These are phyloP conservation scores for Mucor sp. DNA, from an alignment of 371 early-diverging fungal genomes.

Conservation along the genomic window DNA sequence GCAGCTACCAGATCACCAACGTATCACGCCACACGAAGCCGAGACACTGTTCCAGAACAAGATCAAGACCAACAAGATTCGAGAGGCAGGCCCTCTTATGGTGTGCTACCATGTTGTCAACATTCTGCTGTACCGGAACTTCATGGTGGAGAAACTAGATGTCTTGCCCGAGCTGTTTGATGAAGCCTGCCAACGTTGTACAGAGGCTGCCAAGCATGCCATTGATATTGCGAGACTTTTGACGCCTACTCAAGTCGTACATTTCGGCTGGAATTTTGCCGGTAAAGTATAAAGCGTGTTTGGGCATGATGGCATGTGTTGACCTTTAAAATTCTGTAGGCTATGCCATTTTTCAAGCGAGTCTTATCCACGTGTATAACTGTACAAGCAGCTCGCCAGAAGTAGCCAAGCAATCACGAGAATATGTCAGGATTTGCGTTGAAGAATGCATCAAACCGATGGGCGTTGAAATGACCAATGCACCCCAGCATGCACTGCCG, in stretches of 20 bases:
- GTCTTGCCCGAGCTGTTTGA: slow-evolving; percentile 22
- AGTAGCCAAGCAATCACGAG: slow-evolving; percentile 17
- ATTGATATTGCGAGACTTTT: slow-evolving; percentile 45
- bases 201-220: slow-evolving; percentile 49
- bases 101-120: slow-evolving; percentile 42
- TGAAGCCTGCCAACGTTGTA: slow-evolving; percentile 37
- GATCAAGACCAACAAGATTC: slow-evolving; percentile 12
- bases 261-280: slow-evolving; percentile 32
- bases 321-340: too few relatives aligned
- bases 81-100: slow-evolving; percentile 49
- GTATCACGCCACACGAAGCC: slow-evolving; percentile 19
- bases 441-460: slow-evolving; percentile 32
- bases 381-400: slow-evolving; percentile 22
- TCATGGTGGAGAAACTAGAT: slow-evolving; percentile 29
- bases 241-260: slow-evolving; percentile 8
- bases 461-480: slow-evolving; percentile 5
- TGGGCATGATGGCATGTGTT: neutral
- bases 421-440: slow-evolving; percentile 21
- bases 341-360: slow-evolving; percentile 34
- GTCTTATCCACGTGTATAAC: slow-evolving; percentile 33
- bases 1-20: slow-evolving; percentile 32
- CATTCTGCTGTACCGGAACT: slow-evolving; percentile 59
- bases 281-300: slow-evolving; percentile 11
- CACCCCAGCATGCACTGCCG: slow-evolving; percentile 9
- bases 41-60: neutral